Evolutionary conservation across 2,329 filamentous ascomycete species (phyloP), one percentile per base, ranked within the genome.

Genomic region (Alternaria metachromatica): DNA sequence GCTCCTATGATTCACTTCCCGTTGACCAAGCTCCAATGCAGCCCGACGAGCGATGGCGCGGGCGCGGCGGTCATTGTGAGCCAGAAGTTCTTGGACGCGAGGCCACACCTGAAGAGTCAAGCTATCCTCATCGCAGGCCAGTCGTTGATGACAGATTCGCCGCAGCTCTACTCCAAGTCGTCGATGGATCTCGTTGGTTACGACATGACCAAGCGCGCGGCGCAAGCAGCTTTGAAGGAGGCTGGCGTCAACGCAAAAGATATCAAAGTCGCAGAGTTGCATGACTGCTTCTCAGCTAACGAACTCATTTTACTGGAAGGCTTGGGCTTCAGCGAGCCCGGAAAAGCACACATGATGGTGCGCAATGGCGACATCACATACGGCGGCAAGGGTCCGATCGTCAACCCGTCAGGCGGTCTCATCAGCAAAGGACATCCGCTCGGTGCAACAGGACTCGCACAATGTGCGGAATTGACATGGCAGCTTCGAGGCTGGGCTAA

Each of bases 281-380:
- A 98, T 81, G 95, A 98, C 83, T 98, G 95, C 83, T 98, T 98
- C 86, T 94, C 91, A 13, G 90, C 94, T 20, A 98, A 98, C 78
- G 93, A 97, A 84, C 91, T 97, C 89, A 87, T 96, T 58, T 88
- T 89, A 0, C 88, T 98, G 43, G 94, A 97, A 78, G 92, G 92
- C 0, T 85, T 98, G 3, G 94, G 93, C 1, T 87, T 98, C 21
- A 78, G 86, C 51, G 89, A 90, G 64, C 88, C 87, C 5, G 95
- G 95, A 7, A 95, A 93, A 80, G 95, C 95, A 0, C 94, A 97
- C 77, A 92, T 97, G 81, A 89, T 97, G 82, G 94, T 97, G 12
- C 88, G 94, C 20, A 83, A 82, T 7, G 94, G 94, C 26, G 93
- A 94, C 75, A 97, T 97, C 76, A 97, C 95, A 1, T 97, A 97